Evolutionary conservation across 31 red algal genomes (phyloP).

Genomic region (Odonthalia washingtoniensis): DNA sequence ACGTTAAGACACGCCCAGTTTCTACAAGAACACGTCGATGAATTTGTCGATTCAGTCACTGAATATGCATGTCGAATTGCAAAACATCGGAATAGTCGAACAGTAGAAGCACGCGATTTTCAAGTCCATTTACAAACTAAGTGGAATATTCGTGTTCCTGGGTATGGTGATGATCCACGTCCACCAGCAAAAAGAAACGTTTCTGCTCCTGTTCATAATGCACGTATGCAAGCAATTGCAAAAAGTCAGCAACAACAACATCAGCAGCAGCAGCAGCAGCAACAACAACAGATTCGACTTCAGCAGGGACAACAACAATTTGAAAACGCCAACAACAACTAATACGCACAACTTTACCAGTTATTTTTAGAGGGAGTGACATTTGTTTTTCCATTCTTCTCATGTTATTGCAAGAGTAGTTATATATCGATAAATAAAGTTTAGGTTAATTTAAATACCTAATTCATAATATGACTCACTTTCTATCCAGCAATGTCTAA

Average conservation of each 20-base stretch:
- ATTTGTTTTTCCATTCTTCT: no score
- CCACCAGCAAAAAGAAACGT: slow-evolving; percentile 47
- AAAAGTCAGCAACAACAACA: slow-evolving; percentile 62
- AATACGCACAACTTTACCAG: no score
- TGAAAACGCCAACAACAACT: background rate
- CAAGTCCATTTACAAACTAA: slow-evolving; percentile 74
- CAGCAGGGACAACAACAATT: background rate
- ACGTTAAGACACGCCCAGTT: slow-evolving; percentile 34
- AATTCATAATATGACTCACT: no score
- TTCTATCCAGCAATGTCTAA: no score
- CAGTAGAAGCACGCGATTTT: slow-evolving; percentile 83
- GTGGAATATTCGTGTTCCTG: slow-evolving; percentile 86
- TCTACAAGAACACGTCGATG: slow-evolving; percentile 90
- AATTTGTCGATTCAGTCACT: slow-evolving; percentile 82
- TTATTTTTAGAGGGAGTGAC: no score
- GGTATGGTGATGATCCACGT: slow-evolving; percentile 86
- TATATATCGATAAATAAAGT: no score
- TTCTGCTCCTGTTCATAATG: slow-evolving; percentile 55
- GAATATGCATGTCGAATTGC: slow-evolving; percentile 81
- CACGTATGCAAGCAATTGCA: slow-evolving; percentile 59
- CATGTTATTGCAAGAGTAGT: no score
- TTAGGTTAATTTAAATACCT: no score
- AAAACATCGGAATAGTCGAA: slow-evolving; percentile 74
- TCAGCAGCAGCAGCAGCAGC: background rate
- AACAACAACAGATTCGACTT: background rate